Conservation (phyloP, 1,284 basidiomycete genomes). For the Cryptococcus hybrid region DNA sequence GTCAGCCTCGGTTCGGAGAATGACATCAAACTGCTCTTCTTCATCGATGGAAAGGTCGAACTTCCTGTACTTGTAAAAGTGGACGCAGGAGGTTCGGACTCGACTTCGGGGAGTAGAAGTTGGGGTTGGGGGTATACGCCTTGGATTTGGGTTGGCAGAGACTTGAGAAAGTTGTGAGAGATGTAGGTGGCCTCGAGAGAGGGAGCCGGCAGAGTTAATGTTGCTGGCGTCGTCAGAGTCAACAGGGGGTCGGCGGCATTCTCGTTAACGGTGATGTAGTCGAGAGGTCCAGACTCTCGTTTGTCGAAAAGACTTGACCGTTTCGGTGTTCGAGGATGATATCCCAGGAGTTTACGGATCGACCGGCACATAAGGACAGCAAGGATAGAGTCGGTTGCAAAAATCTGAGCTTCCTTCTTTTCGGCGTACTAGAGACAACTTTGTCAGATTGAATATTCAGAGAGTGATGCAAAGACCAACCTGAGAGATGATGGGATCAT, state of each 20-base stretch:
- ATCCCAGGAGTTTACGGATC: constrained; percentile 99
- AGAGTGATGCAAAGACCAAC: constrained; percentile 1
- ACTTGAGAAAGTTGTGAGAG: constrained; percentile 84
- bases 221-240: constrained; percentile 68
- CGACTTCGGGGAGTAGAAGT: constrained; percentile 77
- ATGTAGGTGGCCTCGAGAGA: constrained; percentile 92
- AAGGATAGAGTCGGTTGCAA: constrained; percentile 94
- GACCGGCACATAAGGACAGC: constrained; percentile 91
- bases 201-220: constrained; percentile 90
- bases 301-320: constrained; percentile 91
- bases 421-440: constrained; percentile 61
- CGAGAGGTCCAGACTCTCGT: constrained; percentile 93
- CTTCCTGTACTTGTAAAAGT: constrained; percentile 93
- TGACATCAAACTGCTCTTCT: constrained; percentile 79
- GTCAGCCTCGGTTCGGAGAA: constrained; percentile 96
- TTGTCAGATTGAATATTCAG: background rate
- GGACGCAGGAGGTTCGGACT: constrained; percentile 93
- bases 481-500: background rate
- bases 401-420: constrained; percentile 78
- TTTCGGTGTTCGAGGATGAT: constrained; percentile 93
- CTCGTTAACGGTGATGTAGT: constrained; percentile 98
- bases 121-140: constrained; percentile 68
- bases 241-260: constrained; percentile 95
- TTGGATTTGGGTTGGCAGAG: constrained; percentile 60
- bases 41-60: constrained; percentile 93